Base-by-base conservation (phyloP, 2,329 filamentous ascomycete species). In the Sordariomycetes sp. region DNA sequence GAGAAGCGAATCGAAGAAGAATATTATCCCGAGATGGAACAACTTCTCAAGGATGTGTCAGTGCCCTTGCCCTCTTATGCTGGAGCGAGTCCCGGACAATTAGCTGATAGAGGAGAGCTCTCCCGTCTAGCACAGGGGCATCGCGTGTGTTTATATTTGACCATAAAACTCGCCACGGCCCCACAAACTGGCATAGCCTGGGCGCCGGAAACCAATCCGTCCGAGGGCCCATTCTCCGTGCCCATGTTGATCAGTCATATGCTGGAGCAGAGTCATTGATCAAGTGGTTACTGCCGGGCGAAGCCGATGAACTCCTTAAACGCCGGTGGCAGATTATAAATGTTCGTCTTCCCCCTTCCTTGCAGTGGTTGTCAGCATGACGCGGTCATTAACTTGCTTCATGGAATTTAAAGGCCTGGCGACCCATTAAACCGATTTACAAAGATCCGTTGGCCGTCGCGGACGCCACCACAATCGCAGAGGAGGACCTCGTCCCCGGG, bases 11-110 rank as follows among this genome's bases (percentile, higher is more conserved):
- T 93, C 65, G 75, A 80, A 64, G 64, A 71, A 1, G 72, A 77
- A 28, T 93, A 92, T 72, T 93, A 92, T 69, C 80, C 83, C 0
- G 88, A 92, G 67, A 81, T 88, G 24, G 83, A 86, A 68, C 70
- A 81, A 56, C 71, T 92, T 28, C 66, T 92, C 0, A 86, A 84
- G 57, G 76, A 81, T 2, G 75, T 69, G 60, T 61, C 57, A 58
- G 59, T 48, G 2, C 24, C 50, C 2, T 20, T n/a, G 43, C 4
- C 43, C 18, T 48, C 18, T 22, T 48, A 22, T 20, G 12, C n/a
- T n/a, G 3, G 43, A 48, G 43, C 16, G 4, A 7, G 22, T 48
- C n/a, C 6, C 43, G n/a, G 10, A 20, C 43, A 7, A n/a, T 48
- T n/a, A 7, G 7, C 14, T 37, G 25, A 37, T 37, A n/a, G n/a